Evolutionary conservation across 2,329 filamentous ascomycete genomes (phyloP).

Genomic region (Aureobasidium namibiae): DNA sequence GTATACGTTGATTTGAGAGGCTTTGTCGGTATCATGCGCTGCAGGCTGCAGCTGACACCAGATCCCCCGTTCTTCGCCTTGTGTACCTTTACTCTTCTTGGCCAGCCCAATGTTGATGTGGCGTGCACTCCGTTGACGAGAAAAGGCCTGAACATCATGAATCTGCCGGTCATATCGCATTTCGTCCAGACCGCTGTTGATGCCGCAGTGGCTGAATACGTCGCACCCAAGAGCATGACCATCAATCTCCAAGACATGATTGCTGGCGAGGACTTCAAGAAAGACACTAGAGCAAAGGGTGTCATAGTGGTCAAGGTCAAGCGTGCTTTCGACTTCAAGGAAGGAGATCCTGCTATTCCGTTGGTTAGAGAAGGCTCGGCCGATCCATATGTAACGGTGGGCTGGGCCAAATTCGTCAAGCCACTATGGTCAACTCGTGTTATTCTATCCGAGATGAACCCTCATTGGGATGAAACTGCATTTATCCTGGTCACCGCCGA

Average conservation of each 20-base stretch:
- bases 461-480: slow-evolving; percentile 62
- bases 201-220: slow-evolving; percentile 65
- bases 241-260: slow-evolving; percentile 71
- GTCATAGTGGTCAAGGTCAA: slow-evolving; percentile 60
- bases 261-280: slow-evolving; percentile 70
- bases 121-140: slow-evolving; percentile 63
- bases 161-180: slow-evolving; percentile 64
- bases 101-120: slow-evolving; percentile 63
- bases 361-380: slow-evolving; percentile 53
- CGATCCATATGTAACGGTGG: slow-evolving; percentile 64
- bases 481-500: slow-evolving; percentile 62
- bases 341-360: slow-evolving; percentile 57
- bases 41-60: slow-evolving; percentile 64
- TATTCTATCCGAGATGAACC: slow-evolving; percentile 56
- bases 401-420: slow-evolving; percentile 71
- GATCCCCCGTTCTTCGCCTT: slow-evolving; percentile 72
- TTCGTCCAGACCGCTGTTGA: slow-evolving; percentile 70
- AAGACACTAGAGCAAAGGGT: slow-evolving; percentile 58
- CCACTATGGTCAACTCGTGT: slow-evolving; percentile 59
- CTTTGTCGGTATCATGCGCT: slow-evolving; percentile 59
- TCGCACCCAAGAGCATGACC: slow-evolving; percentile 66
- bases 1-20: slow-evolving; percentile 70
- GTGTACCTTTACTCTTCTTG: slow-evolving; percentile 65
- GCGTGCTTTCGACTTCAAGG: slow-evolving; percentile 61
- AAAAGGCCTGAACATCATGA: slow-evolving; percentile 64